Base-by-base conservation (phyloP, 805 yeast species). In the Kuraishia hungarica region DNA sequence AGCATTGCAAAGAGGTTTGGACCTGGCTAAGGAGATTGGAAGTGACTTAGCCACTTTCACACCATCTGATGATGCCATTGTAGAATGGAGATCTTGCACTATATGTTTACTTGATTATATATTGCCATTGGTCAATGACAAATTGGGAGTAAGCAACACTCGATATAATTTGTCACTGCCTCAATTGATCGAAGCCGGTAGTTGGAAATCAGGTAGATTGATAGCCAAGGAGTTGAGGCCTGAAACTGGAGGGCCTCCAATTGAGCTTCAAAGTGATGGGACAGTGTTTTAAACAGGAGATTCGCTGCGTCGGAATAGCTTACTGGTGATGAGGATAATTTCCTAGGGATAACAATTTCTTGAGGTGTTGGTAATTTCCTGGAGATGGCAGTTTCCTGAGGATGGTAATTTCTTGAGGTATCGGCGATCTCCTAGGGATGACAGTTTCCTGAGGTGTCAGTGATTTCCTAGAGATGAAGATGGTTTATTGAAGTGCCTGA, bases 81-180 rank as follows among this genome's bases (percentile, higher is more conserved):
- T 83, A 13, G 89, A 83, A 62, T 83, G 89, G 89, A 74, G 89
- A 63, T 81, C 86, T 35, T 69, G 76, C 52, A 83, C 85, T 0
- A 77, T 83, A 48, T 83, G 83, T 4, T 68, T 83, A 46, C 66
- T 83, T 51, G 89, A 83, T 62, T 64, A 71, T 58, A 64, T 83
- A 2, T 68, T 83, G 21, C 82, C 81, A 13, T 57, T 78, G 53
- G 78, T 83, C 46, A 83, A 83, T 59, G 69, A 74, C 28, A 70
- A 72, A 53, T 62, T 83, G 52, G 67, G 65, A 0, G 69, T 71
- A 35, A 59, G 56, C 10, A 64, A 64, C 20, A 66, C 70, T 5
- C 57, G 60, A 10, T 67, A 59, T 53, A 69, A 70, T 51, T 62
- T 83, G 51, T 59, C 65, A 8, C 64, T 83, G 49, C 83, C 87